Conservation (phyloP, 768 basidiomycete genomes). For the Ephemerocybe angulata region DNA sequence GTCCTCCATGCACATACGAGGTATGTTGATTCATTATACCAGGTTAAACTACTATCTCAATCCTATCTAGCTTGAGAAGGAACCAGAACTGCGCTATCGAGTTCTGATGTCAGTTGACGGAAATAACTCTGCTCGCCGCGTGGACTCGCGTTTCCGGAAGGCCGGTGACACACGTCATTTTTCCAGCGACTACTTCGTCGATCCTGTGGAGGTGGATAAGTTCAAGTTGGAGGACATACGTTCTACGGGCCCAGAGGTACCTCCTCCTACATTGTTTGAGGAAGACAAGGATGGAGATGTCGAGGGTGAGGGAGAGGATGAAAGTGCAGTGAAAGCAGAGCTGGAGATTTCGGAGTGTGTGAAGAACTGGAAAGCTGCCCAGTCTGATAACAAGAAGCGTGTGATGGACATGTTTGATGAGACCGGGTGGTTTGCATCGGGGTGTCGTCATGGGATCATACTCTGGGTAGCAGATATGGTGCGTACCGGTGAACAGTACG, state of each 20-base stretch:
- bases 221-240: not conserved
- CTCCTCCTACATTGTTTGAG: not conserved
- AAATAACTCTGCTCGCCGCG: conserved; percentile 22
- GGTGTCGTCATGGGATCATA: conserved; percentile 28
- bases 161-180: not conserved
- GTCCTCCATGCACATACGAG: conserved; percentile 17
- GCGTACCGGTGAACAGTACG: conserved; percentile 16
- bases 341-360: not conserved
- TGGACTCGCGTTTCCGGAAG: not conserved
- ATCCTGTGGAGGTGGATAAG: not conserved
- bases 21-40: not conserved
- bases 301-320: not conserved
- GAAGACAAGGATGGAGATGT: not conserved
- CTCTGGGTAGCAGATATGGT: conserved; percentile 23
- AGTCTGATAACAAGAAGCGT: conserved; percentile 11
- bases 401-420: conserved; percentile 33
- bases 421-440: conserved; percentile 24
- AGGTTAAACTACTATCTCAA: not conserved
- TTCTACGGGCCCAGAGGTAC: not conserved
- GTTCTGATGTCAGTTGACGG: conserved; percentile 26
- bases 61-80: conserved; percentile 13
- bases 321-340: not conserved
- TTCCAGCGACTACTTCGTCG: not conserved
- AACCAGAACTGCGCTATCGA: conserved; percentile 15
- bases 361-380: not conserved